phyloP scores from a whole-genome alignment of 1,139 yeast species.

The Yamadazyma mexicana region DNA sequence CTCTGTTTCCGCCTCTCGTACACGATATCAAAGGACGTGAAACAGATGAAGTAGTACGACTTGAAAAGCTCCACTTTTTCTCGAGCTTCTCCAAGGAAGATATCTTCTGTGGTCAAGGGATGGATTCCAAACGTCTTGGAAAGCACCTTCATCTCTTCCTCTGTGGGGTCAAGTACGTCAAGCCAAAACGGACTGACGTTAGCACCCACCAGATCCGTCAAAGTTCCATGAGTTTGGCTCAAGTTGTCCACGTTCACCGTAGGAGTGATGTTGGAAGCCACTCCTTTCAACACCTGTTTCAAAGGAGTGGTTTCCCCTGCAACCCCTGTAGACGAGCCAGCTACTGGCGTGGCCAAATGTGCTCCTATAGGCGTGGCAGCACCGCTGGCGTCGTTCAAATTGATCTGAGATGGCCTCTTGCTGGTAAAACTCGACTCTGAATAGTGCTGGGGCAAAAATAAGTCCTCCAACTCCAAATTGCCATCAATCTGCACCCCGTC shows the following conservation, averaged over 20 bases:
- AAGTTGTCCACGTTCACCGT: background rate
- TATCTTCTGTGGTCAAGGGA: slow-evolving; percentile 95
- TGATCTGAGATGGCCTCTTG: slow-evolving; percentile 3
- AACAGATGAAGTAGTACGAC: slow-evolving; percentile 88
- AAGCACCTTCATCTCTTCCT: slow-evolving; percentile 91
- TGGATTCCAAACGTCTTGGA: slow-evolving; percentile 93
- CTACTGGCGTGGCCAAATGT: background rate
- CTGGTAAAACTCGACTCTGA: slow-evolving; percentile 8
- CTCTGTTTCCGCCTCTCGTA: slow-evolving; percentile 62
- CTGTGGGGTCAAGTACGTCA: slow-evolving; percentile 90
- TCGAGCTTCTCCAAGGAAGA: slow-evolving; percentile 88
- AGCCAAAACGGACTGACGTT: slow-evolving; percentile 72
- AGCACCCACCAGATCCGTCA: slow-evolving; percentile 12
- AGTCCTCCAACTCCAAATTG: slow-evolving; percentile 21
- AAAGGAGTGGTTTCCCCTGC: background rate
- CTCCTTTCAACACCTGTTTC: background rate
- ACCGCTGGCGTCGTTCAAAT: background rate
- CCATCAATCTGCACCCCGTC: slow-evolving; percentile 7
- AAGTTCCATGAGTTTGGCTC: slow-evolving; percentile 14
- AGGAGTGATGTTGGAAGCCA: background rate
- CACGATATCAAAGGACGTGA: slow-evolving; percentile 86
- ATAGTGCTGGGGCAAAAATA: slow-evolving; percentile 31
- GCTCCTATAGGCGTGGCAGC: background rate
- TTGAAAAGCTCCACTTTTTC: slow-evolving; percentile 93
- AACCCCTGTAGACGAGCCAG: background rate